Base-by-base conservation (phyloP, 2,329 filamentous ascomycete species). In the Talaromyces verruculosus region DNA sequence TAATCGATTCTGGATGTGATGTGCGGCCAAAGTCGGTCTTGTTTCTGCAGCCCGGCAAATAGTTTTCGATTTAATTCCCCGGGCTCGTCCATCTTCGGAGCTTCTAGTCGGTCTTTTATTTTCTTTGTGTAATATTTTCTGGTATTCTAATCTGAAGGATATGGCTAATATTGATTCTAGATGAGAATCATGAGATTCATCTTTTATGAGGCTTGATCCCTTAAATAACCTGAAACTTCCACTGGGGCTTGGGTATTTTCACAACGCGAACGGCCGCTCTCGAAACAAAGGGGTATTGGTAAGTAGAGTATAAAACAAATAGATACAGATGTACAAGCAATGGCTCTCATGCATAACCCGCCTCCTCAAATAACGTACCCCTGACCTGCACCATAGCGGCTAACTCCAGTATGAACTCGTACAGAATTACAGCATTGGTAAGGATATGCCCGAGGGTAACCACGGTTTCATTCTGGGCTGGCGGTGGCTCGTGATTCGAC, bases 351-450 rank as follows among this genome's bases (percentile, higher is more conserved):
- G 33, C 33, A 39, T 89, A 92, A 45, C 85, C 86, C 30, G 92
- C 88, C 76, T 94, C 91, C 63, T 89, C 89, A 77, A 94, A 93
- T 58, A 93, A 76, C 13, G 88, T 88, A 28, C 89, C 90, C 64
- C 91, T 83, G 41, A 91, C 88, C 75, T 94, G 91, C 66, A 93
- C 83, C 71, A 93, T 77, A 30, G 90, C 89, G 1, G 90, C 88
- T 65, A 94, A 77, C 76, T 95, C 91, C 60, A 94, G 83, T 60
- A 94, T 78, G 74, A 95, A 95, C 41, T 91, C 90, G 75, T 95
- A 91, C 65, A 93, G 81, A 61, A 94, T 86, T 66, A 94, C 86
- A 47, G 90, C 87, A 75, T 94, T 95, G 5, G 91, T 94, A 68
- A 95, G 80, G 11, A 94, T 82, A 74, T 94, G 91, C 47, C 89